These are phyloP conservation scores for Cajanus cajan DNA, from an alignment of 306 rosid species.

Conservation along the genomic window DNA sequence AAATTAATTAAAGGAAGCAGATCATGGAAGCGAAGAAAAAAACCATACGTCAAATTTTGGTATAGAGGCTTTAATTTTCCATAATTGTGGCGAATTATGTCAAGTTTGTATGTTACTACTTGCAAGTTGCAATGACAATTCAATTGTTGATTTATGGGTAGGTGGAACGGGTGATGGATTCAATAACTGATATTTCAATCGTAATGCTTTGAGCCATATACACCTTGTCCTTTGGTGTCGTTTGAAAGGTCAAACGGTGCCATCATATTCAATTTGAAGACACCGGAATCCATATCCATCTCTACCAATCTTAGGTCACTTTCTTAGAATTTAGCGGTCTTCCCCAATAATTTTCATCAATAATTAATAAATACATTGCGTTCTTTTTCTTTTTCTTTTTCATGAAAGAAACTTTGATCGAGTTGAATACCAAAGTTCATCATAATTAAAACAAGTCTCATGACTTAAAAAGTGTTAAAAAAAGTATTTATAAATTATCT, in stretches of 20 bases:
- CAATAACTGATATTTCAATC: slow-evolving; percentile 26
- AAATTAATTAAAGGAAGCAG: slow-evolving; percentile 35
- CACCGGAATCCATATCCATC: background rate
- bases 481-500: too few species aligned
- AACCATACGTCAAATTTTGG: background rate
- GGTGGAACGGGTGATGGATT: slow-evolving; percentile 39
- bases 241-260: slow-evolving; percentile 18
- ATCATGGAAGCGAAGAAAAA: slow-evolving; percentile 14
- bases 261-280: slow-evolving; percentile 22
- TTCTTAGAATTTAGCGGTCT: slow-evolving; percentile 26
- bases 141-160: slow-evolving; percentile 34
- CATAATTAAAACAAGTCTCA: too few species aligned
- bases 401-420: too few species aligned
- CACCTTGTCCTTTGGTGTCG: background rate
- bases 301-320: background rate
- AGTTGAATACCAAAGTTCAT: too few species aligned
- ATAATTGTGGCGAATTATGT: slow-evolving; percentile 4
- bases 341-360: background rate
- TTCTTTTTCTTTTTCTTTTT: too few species aligned
- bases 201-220: slow-evolving; percentile 20
- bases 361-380: background rate
- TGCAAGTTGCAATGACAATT: slow-evolving; percentile 35
- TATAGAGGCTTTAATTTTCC: background rate
- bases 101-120: background rate
- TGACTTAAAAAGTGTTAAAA: too few species aligned